A percentile compares a stretch with the other conserved stretches of the same genome.
phyloP scores from a whole-genome alignment of 1,284 basidiomycete species.

The Erythrobasidium hasegawianum region DNA sequence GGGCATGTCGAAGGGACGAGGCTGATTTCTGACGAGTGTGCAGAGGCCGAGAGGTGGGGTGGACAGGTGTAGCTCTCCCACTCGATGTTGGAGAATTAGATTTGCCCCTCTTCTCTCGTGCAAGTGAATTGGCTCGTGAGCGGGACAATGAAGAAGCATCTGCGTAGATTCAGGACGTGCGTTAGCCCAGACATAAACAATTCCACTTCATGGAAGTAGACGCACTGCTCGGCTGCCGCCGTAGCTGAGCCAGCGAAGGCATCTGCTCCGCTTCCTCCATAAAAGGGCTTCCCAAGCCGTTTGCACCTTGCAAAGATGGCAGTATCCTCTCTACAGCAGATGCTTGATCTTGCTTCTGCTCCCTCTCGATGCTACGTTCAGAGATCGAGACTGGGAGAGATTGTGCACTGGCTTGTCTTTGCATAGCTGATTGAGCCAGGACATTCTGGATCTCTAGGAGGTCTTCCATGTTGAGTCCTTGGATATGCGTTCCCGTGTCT shows the following conservation, averaged over 20 bases:
- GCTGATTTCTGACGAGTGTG: constrained; percentile 1
- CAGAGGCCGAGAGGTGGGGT: not conserved
- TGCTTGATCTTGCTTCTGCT: too few species aligned
- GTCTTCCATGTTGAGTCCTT: constrained; percentile 20
- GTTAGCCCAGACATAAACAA: too few species aligned
- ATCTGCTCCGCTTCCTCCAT: constrained; percentile 16
- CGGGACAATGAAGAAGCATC: not conserved
- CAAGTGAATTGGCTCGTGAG: not conserved
- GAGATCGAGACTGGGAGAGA: too few species aligned
- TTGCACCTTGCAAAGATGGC: not conserved
- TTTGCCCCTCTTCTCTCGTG: not conserved
- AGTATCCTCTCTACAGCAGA: too few species aligned
- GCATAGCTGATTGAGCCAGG: constrained; percentile 10
- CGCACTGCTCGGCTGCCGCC: not conserved
- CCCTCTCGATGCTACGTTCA: too few species aligned
- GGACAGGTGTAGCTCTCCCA: not conserved
- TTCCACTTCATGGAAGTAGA: too few species aligned
- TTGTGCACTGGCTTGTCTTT: not conserved
- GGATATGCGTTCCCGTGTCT: constrained; percentile 1
- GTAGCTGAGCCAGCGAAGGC: not conserved
- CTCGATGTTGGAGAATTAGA: not conserved
- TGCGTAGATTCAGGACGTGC: not conserved
- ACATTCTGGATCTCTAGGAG: constrained; percentile 15
- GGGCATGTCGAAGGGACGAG: not conserved
- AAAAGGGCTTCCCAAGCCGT: constrained; percentile 18